These are phyloP conservation scores for Vanrija sp. DNA, from an alignment of 1,284 basidiomycete genomes.

Conservation along the genomic window DNA sequence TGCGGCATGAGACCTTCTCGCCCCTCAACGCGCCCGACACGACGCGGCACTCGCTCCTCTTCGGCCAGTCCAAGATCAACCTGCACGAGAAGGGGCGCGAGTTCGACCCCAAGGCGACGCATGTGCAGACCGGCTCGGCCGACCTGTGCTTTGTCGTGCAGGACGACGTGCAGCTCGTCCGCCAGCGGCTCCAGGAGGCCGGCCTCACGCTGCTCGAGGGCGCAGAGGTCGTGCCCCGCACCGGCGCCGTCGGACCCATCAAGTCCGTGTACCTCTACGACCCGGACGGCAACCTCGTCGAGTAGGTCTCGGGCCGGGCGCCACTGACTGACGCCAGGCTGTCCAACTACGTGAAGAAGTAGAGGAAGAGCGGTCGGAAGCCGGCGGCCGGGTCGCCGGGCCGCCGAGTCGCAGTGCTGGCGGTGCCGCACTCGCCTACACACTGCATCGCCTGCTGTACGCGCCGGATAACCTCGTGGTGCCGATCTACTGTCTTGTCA, in stretches of 20 bases:
- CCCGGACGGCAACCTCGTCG: conserved; percentile 20
- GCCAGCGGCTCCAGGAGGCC: background rate
- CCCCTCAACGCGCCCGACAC: background rate
- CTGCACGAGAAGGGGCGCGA: conserved; percentile 11
- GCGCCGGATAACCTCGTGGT: no score
- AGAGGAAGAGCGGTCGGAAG: no score
- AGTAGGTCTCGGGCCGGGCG: conserved; percentile 5
- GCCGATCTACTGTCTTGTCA: no score
- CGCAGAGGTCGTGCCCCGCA: conserved; percentile 19
- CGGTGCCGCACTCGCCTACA: no score
- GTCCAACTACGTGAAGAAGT: conserved; percentile 1
- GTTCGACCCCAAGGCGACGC: conserved; percentile 13
- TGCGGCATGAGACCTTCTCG: conserved; percentile 13
- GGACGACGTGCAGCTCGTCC: conserved; percentile 8
- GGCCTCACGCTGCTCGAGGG: conserved; percentile 20
- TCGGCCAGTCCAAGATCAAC: conserved; percentile 16
- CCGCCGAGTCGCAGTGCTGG: no score
- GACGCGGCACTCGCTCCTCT: conserved; percentile 10
- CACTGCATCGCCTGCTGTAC: no score
- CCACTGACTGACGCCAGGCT: background rate
- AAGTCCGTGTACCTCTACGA: conserved; percentile 19
- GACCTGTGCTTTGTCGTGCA: conserved; percentile 15
- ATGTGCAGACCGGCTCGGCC: conserved; percentile 4
- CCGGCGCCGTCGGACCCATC: conserved; percentile 13
- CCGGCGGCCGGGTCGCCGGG: no score